Percentiles rank a stretch among this genome's conserved stretches.
Conservation (phyloP, 768 basidiomycete genomes). For the Tricholomella constricta region DNA sequence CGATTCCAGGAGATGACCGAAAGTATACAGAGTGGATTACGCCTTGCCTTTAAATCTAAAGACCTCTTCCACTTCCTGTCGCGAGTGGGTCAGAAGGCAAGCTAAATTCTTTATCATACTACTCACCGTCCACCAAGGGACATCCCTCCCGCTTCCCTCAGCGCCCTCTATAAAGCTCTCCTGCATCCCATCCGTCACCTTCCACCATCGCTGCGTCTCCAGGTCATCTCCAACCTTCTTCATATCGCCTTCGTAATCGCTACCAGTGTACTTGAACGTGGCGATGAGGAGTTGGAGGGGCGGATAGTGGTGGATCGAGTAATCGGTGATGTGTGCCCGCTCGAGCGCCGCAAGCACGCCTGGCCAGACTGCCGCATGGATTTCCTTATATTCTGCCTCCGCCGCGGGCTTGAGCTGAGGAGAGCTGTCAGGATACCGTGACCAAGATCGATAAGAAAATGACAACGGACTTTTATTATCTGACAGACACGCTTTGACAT, state of each 20-base stretch:
- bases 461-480: conserved; percentile 58
- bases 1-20: background rate
- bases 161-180: conserved; percentile 73
- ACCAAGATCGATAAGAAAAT: background rate
- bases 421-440: conserved; percentile 8
- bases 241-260: conserved; percentile 70
- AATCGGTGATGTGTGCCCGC: conserved; percentile 68
- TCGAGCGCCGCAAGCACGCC: conserved; percentile 64
- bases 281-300: conserved; percentile 70
- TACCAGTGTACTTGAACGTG: conserved; percentile 74
- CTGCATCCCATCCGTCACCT: conserved; percentile 76
- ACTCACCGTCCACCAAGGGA: conserved; percentile 73
- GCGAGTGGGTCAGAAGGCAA: background rate
- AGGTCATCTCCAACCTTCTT: conserved; percentile 58
- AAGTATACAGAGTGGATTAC: background rate
- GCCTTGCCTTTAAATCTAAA: conserved; percentile 64
- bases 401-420: conserved; percentile 55
- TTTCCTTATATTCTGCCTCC: conserved; percentile 52
- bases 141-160: conserved; percentile 62
- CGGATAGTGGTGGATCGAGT: conserved; percentile 73
- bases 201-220: conserved; percentile 79
- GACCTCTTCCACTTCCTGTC: conserved; percentile 60
- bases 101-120: background rate
- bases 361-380: conserved; percentile 71
- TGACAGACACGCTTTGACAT: conserved; percentile 67